Base-by-base conservation (phyloP, 768 basidiomycete species). In the Hygrophorus pudorinus region DNA sequence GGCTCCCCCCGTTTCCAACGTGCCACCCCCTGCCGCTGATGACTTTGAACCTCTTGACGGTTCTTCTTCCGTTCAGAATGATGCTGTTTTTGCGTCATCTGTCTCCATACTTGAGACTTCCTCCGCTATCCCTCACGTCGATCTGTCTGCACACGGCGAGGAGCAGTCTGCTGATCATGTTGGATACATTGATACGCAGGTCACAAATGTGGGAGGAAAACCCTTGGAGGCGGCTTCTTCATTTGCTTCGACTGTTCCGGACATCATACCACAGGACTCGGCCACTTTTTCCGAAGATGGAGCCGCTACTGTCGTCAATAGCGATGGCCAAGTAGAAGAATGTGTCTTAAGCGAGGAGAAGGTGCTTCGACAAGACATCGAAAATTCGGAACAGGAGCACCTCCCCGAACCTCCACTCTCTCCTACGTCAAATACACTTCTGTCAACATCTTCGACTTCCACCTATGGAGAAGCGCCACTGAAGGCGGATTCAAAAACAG, bases 361-460 rank as follows among this genome's bases (percentile, higher is more conserved):
- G 45, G 46, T 43, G 34, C 36, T 30, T 34, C 31, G 4, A 18
- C 44, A 42, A n/a, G 42, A 46, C 30, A 53, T 54, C 33, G 59
- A 57, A 28, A 36, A 51, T 12, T 46, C 52, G 10, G 62, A 61
- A 43, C 56, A 59, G 44, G 75, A 77, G 38, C 72, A 78, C 53
- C 59, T 75, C 5, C 71, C 74, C 6, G 80, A 81, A 53, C 77
- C 77, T 21, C 76, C 78, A 24, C 67, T 70, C 14, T 81, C 78
- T 4, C 75, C 73, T 7, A 56, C 68, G 14, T 75, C 76, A 9
- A 75, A 75, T 47, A 74, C 72, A 0, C 54, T 74, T 24, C 51
- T 60, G 16, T 67, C 67, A 4, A 61, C 59, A 13, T 59, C 68
- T 8, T 69, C 70, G 5, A 63, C 62, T 32, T 65, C 68, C 13